Evolutionary conservation across 129 eudicot species (phyloP).

Genomic region (Helichrysum umbraculigerum): DNA sequence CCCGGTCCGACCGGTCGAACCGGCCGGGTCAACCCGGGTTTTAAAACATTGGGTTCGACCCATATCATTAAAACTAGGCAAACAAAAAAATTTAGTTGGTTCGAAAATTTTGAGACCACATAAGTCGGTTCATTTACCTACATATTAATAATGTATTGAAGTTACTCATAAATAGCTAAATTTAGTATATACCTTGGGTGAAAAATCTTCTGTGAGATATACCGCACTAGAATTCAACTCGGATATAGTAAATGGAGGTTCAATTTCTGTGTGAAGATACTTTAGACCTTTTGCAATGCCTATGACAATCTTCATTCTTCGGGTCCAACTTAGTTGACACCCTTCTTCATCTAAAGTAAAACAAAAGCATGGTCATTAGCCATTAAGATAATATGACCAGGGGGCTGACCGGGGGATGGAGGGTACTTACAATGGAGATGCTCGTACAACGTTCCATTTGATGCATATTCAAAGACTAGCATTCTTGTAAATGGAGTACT

Average conservation of each 20-base stretch:
- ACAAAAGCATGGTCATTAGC: constrained; percentile 17
- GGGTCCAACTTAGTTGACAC: constrained; percentile 90
- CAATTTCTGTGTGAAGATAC: constrained; percentile 90
- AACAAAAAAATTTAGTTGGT: neutral
- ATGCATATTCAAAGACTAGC: constrained; percentile 97
- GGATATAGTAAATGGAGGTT: constrained; percentile 89
- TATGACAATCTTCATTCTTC: constrained; percentile 88
- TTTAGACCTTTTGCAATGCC: constrained; percentile 89
- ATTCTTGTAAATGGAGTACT: constrained; percentile 85
- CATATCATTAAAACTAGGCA: neutral
- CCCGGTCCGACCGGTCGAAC: too few relatives aligned
- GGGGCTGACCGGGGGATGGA: constrained; percentile 1
- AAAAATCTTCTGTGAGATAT: constrained; percentile 91
- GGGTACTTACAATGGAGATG: constrained; percentile 86
- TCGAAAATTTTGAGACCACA: neutral
- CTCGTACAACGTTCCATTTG: constrained; percentile 93
- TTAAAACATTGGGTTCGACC: too few relatives aligned
- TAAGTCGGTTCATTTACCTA: neutral
- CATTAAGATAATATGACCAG: neutral
- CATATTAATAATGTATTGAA: neutral
- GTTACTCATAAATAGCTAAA: neutral
- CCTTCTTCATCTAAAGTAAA: constrained; percentile 77
- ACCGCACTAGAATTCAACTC: constrained; percentile 83
- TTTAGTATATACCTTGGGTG: constrained; percentile 68
- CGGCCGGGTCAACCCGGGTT: too few relatives aligned